Evolutionary conservation across 1,284 basidiomycete species (phyloP).

Genomic region (Irpex sp.): DNA sequence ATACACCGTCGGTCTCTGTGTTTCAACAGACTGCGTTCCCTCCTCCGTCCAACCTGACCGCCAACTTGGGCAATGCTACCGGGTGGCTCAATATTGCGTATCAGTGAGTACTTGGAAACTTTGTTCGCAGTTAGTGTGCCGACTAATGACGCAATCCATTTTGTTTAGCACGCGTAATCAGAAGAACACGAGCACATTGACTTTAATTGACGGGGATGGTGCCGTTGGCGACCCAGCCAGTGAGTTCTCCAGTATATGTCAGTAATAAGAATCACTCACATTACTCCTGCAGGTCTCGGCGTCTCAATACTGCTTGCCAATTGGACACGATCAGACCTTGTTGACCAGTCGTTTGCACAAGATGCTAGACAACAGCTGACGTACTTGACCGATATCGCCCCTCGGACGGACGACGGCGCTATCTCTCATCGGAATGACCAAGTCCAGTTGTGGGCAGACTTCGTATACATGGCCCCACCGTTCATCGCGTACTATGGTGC

Average conservation of each 20-base stretch:
- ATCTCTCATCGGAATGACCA: constrained; percentile 57
- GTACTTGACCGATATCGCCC: constrained; percentile 55
- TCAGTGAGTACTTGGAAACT: constrained; percentile 23
- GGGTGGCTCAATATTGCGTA: constrained; percentile 38
- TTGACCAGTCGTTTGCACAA: constrained; percentile 36
- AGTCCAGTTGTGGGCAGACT: constrained; percentile 57
- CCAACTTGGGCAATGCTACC: constrained; percentile 24
- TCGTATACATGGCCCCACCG: constrained; percentile 71
- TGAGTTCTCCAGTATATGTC: constrained; percentile 17
- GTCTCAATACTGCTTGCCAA: constrained; percentile 57
- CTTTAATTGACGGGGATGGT: constrained; percentile 40
- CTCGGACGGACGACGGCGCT: constrained; percentile 51
- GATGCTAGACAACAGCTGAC: constrained; percentile 53
- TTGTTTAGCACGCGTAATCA: constrained; percentile 29
- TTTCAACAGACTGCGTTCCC: constrained; percentile 38
- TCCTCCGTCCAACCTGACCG: constrained; percentile 24
- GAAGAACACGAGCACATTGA: constrained; percentile 28
- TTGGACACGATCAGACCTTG: constrained; percentile 37
- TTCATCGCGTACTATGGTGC: constrained; percentile 75
- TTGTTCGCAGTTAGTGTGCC: not conserved
- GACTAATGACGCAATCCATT: not conserved
- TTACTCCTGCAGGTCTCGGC: constrained; percentile 40
- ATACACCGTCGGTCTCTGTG: constrained; percentile 50
- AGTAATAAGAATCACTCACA: not conserved
- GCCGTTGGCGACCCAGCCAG: constrained; percentile 70